phyloP scores from a whole-genome alignment of 2,329 filamentous ascomycete species.

The Juglanconis oblonga region DNA sequence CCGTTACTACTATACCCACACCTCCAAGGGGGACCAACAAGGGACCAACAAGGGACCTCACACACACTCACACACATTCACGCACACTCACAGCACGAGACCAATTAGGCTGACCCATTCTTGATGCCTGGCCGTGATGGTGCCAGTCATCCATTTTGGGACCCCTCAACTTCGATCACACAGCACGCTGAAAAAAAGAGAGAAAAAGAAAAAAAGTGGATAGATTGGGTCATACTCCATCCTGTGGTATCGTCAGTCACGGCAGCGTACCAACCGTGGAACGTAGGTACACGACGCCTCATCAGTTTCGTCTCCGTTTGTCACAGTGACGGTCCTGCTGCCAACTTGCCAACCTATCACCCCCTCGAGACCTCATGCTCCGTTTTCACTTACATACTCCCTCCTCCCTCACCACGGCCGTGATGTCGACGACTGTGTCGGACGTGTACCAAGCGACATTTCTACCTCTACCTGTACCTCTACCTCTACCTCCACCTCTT shows the following conservation, averaged over 20 bases:
- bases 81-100: slow-evolving; percentile 2
- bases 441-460: not conserved
- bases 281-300: not conserved
- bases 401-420: not conserved
- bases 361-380: not conserved
- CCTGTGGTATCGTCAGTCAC: slow-evolving; percentile 7
- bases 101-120: not conserved
- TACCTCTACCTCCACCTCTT: not conserved
- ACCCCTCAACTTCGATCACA: not conserved
- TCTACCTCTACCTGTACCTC: not conserved
- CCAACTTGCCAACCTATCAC: not conserved
- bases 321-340: not conserved
- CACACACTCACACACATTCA: not conserved
- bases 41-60: not conserved
- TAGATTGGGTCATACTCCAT: not conserved
- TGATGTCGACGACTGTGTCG: slow-evolving; percentile 10
- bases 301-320: slow-evolving; percentile 19
- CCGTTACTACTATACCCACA: slow-evolving; percentile 1
- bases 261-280: slow-evolving; percentile 2
- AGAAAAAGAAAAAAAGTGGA: not conserved
- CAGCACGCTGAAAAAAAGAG: not conserved
- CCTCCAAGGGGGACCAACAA: not conserved
- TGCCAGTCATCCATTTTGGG: not conserved
- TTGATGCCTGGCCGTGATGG: not conserved
- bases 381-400: slow-evolving; percentile 9